phyloP scores from a whole-genome alignment of 2,329 filamentous ascomycete genomes.

The Fusarium aywerte region DNA sequence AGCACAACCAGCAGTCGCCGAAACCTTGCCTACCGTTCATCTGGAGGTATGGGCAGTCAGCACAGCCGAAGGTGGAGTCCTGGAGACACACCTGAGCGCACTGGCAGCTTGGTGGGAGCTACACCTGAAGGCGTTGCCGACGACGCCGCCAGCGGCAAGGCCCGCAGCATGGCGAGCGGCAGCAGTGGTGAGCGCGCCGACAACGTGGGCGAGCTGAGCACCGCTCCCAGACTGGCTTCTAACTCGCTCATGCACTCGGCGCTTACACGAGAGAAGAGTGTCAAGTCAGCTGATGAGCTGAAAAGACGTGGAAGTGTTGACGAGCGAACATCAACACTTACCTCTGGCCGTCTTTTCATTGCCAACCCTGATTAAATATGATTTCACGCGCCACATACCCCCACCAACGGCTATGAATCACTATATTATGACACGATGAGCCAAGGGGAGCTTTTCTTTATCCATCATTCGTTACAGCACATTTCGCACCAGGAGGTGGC shows the following conservation, averaged over 20 bases:
- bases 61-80: conserved; percentile 62
- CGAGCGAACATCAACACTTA: conserved; percentile 81
- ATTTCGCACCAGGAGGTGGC: conserved; percentile 27
- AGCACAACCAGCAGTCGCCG: conserved; percentile 68
- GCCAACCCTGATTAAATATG: conserved; percentile 77
- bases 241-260: conserved; percentile 69
- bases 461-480: conserved; percentile 38
- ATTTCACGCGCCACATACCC: conserved; percentile 6
- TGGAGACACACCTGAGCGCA: conserved; percentile 65
- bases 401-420: conserved; percentile 14
- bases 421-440: conserved; percentile 31
- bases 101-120: conserved; percentile 62
- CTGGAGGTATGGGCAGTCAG: conserved; percentile 57
- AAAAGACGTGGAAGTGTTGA: conserved; percentile 83
- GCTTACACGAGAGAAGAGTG: conserved; percentile 71
- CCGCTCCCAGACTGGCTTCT: conserved; percentile 62
- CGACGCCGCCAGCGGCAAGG: conserved; percentile 59
- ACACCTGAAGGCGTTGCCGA: conserved; percentile 51
- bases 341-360: conserved; percentile 79
- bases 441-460: conserved; percentile 27
- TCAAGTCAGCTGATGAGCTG: conserved; percentile 76
- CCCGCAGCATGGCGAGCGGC: conserved; percentile 64
- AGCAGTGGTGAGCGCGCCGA: conserved; percentile 72
- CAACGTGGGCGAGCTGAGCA: conserved; percentile 65
- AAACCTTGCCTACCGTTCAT: conserved; percentile 61